Evolutionary conservation across 257 asterid genomes (phyloP).

Genomic region (Ophiorrhiza pumila): DNA sequence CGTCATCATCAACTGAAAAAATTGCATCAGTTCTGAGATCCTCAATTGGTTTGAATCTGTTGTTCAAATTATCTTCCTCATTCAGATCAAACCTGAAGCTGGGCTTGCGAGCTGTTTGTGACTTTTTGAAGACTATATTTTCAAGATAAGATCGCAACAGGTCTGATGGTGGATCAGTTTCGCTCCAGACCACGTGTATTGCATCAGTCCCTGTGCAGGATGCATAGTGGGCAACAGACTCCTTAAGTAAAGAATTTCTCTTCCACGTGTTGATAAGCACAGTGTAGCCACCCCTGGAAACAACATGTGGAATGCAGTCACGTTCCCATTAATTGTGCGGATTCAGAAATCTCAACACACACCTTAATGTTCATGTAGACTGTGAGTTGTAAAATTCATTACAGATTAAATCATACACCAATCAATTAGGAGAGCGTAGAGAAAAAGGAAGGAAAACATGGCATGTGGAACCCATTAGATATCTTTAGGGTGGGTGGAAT

Average conservation of each 20-base stretch:
- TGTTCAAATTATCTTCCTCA: conserved; percentile 54
- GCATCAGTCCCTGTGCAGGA: conserved; percentile 59
- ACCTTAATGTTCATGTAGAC: not conserved
- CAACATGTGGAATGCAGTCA: not conserved
- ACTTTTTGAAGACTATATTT: conserved; percentile 35
- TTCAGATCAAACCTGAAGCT: conserved; percentile 55
- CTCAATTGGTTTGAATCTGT: conserved; percentile 53
- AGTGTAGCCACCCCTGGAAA: conserved; percentile 56
- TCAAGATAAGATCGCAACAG: conserved; percentile 38
- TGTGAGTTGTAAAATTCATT: not conserved
- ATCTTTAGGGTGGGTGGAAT: not conserved
- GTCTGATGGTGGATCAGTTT: conserved; percentile 44
- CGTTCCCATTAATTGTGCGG: not conserved
- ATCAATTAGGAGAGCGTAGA: not conserved
- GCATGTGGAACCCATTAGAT: not conserved
- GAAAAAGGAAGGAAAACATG: not conserved
- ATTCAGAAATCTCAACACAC: not conserved
- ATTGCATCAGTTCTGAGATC: conserved; percentile 59
- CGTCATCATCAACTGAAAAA: conserved; percentile 67
- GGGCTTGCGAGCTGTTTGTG: conserved; percentile 44
- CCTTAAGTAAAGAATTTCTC: conserved; percentile 54
- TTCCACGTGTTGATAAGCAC: conserved; percentile 66
- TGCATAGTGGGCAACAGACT: conserved; percentile 65
- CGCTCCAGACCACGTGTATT: conserved; percentile 59
- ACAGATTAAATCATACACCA: not conserved